These are phyloP conservation scores for Primulina tabacum DNA, from an alignment of 257 asterid species.

Conservation along the genomic window DNA sequence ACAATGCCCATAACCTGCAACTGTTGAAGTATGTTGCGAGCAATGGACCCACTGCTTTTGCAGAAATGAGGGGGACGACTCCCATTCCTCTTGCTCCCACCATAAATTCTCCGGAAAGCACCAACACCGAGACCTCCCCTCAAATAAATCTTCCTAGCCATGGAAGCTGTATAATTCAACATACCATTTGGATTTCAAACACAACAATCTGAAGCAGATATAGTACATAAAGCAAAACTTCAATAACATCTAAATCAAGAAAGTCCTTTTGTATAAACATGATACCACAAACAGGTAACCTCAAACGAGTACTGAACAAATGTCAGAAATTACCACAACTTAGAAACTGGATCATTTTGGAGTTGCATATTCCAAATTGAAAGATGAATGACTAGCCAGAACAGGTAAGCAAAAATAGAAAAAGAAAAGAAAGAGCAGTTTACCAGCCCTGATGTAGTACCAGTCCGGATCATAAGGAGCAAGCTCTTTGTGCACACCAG, in stretches of 20 bases:
- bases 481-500: conserved; percentile 79
- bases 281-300: neutral
- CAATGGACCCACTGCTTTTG: conserved; percentile 87
- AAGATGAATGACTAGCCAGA: neutral
- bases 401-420: no score
- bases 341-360: neutral
- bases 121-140: conserved; percentile 94
- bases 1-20: conserved; percentile 71
- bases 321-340: neutral
- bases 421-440: neutral
- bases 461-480: conserved; percentile 96
- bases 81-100: conserved; percentile 97
- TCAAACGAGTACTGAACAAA: no score
- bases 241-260: neutral
- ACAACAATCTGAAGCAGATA: neutral
- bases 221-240: neutral
- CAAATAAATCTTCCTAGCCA: conserved; percentile 89
- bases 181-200: neutral
- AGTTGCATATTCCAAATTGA: neutral
- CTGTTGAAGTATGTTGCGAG: conserved; percentile 87
- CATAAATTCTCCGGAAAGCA: conserved; percentile 79
- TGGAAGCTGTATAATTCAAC: conserved; percentile 55
- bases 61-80: conserved; percentile 87
- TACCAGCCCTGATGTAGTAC: conserved; percentile 95
- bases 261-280: neutral